Evolutionary conservation across 352 stramenopile species (phyloP).

Genomic region (Phytopythium litorale): DNA sequence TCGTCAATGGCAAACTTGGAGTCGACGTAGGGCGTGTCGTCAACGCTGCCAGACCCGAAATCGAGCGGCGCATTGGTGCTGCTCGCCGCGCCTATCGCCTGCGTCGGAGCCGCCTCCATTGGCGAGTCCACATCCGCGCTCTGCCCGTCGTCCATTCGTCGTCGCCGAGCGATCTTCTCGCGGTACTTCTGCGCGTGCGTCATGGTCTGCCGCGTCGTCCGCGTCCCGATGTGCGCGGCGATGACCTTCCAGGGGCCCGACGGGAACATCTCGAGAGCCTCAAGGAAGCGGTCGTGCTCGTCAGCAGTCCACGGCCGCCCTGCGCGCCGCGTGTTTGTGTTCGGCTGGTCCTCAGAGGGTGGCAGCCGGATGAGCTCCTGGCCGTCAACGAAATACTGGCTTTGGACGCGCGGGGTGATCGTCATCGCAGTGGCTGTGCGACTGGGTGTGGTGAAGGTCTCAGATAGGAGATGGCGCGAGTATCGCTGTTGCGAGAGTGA

Average conservation of each 20-base stretch:
- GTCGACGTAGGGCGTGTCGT: constrained; percentile 6
- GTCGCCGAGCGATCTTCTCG: constrained; percentile 42
- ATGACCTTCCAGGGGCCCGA: constrained; percentile 34
- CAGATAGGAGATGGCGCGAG: not conserved
- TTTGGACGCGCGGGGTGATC: constrained; percentile 30
- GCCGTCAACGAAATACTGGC: constrained; percentile 34
- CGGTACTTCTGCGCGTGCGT: constrained; percentile 48
- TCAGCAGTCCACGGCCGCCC: constrained; percentile 30
- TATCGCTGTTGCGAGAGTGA: not conserved
- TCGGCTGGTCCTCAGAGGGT: constrained; percentile 29
- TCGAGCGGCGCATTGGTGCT: not conserved
- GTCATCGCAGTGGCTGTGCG: constrained; percentile 12
- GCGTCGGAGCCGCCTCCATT: not conserved
- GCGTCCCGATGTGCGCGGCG: constrained; percentile 48
- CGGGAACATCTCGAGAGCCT: constrained; percentile 31
- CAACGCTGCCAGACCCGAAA: not conserved
- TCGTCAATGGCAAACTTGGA: constrained; percentile 18
- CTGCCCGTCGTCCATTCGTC: constrained; percentile 9
- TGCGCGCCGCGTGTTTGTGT: constrained; percentile 20
- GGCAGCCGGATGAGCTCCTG: constrained; percentile 32
- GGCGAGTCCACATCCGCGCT: not conserved
- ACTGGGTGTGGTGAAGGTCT: not conserved
- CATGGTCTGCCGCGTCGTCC: constrained; percentile 51
- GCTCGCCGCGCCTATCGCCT: not conserved
- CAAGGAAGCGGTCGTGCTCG: constrained; percentile 33